Percentiles rank a stretch among this genome's conserved stretches.
These are phyloP conservation scores for Scopulariopsis brevicaulis DNA, from an alignment of 2,329 filamentous ascomycete species.

Conservation along the genomic window DNA sequence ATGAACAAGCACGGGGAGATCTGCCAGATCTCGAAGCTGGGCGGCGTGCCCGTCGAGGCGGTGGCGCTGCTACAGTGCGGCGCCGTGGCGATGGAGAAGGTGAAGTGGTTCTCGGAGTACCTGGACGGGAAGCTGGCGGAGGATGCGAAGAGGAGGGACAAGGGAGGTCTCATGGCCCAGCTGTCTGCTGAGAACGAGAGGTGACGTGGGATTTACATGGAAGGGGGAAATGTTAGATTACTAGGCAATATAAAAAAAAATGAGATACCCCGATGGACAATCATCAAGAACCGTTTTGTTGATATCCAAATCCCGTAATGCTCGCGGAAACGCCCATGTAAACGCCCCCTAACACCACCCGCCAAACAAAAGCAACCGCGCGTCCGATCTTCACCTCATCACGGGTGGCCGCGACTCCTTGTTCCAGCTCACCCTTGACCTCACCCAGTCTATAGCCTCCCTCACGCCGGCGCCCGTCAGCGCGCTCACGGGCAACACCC, in stretches of 20 bases:
- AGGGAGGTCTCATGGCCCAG: slow-evolving; percentile 69
- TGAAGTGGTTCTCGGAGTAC: slow-evolving; percentile 65
- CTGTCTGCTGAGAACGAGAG: slow-evolving; percentile 76
- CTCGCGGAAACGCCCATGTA: neutral
- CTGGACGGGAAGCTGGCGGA: slow-evolving; percentile 64
- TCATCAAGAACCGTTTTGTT: neutral
- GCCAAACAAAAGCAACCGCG: neutral
- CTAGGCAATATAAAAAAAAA: slow-evolving; percentile 5
- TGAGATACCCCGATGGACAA: slow-evolving; percentile 6
- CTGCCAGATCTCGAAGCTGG: slow-evolving; percentile 84
- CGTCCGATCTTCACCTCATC: slow-evolving; percentile 59
- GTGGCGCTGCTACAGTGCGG: slow-evolving; percentile 67
- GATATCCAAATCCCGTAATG: neutral
- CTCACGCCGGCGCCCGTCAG: slow-evolving; percentile 76
- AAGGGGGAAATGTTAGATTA: slow-evolving; percentile 1
- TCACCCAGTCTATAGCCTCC: slow-evolving; percentile 95
- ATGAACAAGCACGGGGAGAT: slow-evolving; percentile 85
- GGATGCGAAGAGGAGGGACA: slow-evolving; percentile 67
- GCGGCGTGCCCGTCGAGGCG: slow-evolving; percentile 73
- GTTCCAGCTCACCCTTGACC: slow-evolving; percentile 89
- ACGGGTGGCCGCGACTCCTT: slow-evolving; percentile 85
- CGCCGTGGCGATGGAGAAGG: slow-evolving; percentile 62
- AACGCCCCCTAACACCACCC: slow-evolving; percentile 3
- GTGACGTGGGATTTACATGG: neutral
- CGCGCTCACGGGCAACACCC: slow-evolving; percentile 87